Base-by-base conservation (phyloP, 2,329 filamentous ascomycete genomes). In the Bertia moriformis region DNA sequence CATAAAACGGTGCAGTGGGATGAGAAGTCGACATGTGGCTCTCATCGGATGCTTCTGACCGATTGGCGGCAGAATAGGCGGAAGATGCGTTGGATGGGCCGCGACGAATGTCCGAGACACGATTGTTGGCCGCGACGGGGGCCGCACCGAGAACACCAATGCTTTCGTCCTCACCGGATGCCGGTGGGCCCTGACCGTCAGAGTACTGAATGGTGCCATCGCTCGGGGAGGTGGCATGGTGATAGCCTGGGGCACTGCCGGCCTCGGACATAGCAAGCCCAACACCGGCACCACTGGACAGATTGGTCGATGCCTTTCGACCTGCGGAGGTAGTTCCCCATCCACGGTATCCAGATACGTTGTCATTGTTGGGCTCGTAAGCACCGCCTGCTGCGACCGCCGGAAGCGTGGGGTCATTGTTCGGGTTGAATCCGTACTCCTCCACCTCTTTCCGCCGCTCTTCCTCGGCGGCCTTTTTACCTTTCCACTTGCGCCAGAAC, bases 71-170 rank as follows among this genome's bases (percentile, higher is more conserved):
- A 46, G 88, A 95, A 62, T 96, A 98, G 1, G 85, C 88, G 0
- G 91, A 96, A 0, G 91, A 98, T 4, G 91, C 91, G 52, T 96
- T 96, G 4, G 89, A 96, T 2, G 86, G 79, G 1, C 91, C 91
- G 40, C 91, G 82, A 47, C 83, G 84, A 24, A 96, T 83, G 47
- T 85, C 84, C 18, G 62, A 66, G 38, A 62, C 67, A 39, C 75
- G 69, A 57, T 82, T 80, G 44, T 73, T 71, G 41, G 73, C 68
- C 18, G 80, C 70, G 13, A 73, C 68, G 12, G 84, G 82, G 3
- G 85, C 86, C 32, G 80, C 84, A 39, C 83, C 86, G 27, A 94
- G 71, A 36, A 85, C 32, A 7, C 32, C 32, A 18, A 35, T 35
- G 12, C 10, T 7, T 17, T 35, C 32, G 15, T 7, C 15, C 17